Conservation (phyloP, 2,329 filamentous ascomycete species). For the Lecanicillium sp. region DNA sequence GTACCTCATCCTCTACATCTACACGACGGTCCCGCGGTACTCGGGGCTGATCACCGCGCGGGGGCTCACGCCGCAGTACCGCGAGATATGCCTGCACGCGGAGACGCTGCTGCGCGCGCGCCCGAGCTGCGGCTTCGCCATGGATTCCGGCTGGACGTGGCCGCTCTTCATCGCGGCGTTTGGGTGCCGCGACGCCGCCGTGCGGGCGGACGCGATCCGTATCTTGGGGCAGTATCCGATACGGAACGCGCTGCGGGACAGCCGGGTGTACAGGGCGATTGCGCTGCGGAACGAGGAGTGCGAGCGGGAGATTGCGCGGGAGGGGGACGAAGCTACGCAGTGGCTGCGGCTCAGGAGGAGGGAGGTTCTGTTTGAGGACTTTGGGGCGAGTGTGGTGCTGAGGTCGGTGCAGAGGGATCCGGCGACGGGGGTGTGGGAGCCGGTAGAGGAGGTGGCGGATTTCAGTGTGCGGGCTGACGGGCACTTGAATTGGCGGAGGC, state of each 20-base stretch:
- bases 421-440: slow-evolving; percentile 28
- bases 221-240: slow-evolving; percentile 36
- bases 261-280: slow-evolving; percentile 34
- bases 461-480: slow-evolving; percentile 27
- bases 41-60: slow-evolving; percentile 30
- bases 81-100: slow-evolving; percentile 33
- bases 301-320: slow-evolving; percentile 27
- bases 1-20: slow-evolving; percentile 36
- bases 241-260: slow-evolving; percentile 39
- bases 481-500: slow-evolving; percentile 28
- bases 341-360: slow-evolving; percentile 33
- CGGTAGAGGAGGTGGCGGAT: slow-evolving; percentile 33
- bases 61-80: slow-evolving; percentile 36
- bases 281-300: slow-evolving; percentile 31
- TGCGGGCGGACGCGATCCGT: slow-evolving; percentile 34
- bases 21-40: slow-evolving; percentile 33
- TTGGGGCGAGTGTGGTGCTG: slow-evolving; percentile 32
- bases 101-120: slow-evolving; percentile 31
- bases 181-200: slow-evolving; percentile 32
- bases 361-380: slow-evolving; percentile 34
- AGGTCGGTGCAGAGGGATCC: slow-evolving; percentile 29
- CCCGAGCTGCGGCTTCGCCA: slow-evolving; percentile 35
- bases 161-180: slow-evolving; percentile 36
- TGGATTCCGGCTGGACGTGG: slow-evolving; percentile 42
- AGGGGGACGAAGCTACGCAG: slow-evolving; percentile 30